Evolutionary conservation across 164 flowering plant species (phyloP).

Genomic region (Saururus chinensis): DNA sequence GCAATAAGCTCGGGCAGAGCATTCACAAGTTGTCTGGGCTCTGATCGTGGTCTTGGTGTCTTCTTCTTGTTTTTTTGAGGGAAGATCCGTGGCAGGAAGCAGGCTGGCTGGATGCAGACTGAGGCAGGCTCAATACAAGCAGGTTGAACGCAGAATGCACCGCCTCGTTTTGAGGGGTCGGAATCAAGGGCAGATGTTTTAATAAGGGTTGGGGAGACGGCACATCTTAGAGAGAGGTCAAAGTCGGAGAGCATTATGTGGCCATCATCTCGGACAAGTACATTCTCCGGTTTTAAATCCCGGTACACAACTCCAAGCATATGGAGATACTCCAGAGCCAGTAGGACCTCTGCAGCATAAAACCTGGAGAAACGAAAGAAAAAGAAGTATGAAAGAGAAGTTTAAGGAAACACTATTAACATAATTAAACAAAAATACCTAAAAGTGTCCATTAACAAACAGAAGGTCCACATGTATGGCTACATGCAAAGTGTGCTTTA

Average conservation of each 20-base stretch:
- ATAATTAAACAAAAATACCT: no score
- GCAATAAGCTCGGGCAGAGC: constrained; percentile 49
- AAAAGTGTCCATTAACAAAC: no score
- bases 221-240: constrained; percentile 79
- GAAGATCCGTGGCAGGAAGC: constrained; percentile 69
- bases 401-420: no score
- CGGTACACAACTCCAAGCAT: constrained; percentile 93
- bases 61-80: constrained; percentile 64
- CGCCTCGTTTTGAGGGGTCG: constrained; percentile 41
- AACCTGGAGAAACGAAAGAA: constrained; percentile 41
- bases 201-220: constrained; percentile 77
- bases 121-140: constrained; percentile 85
- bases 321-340: constrained; percentile 89
- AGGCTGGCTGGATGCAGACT: constrained; percentile 84
- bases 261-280: constrained; percentile 87
- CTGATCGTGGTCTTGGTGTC: constrained; percentile 31
- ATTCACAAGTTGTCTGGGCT: constrained; percentile 23
- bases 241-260: constrained; percentile 95
- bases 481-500: no score
- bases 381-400: neutral
- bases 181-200: constrained; percentile 32
- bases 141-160: constrained; percentile 77
- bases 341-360: constrained; percentile 85
- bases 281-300: constrained; percentile 92
- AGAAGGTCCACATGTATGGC: no score